A percentile compares a stretch with the other conserved stretches of the same genome.
Conservation (phyloP, 441 rosid species). For the Pelargonium fulgidum region DNA sequence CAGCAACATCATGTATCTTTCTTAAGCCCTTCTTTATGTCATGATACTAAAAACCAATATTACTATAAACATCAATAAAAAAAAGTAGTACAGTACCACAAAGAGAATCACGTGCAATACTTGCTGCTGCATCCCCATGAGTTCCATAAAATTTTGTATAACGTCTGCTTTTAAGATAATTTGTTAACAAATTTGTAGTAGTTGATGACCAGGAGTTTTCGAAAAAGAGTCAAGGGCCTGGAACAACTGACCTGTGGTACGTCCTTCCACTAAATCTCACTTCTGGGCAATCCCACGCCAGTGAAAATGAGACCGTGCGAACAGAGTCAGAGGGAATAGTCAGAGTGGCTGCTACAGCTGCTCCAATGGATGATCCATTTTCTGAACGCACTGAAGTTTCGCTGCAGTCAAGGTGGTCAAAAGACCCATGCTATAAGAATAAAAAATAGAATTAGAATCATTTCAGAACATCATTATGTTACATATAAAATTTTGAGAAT, state of each 20-base stretch:
- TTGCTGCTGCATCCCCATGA: conserved; percentile 66
- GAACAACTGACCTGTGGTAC: conserved; percentile 44
- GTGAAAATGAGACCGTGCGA: conserved; percentile 48
- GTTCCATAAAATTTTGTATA: conserved; percentile 73
- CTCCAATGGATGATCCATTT: conserved; percentile 61
- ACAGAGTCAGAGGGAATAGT: conserved; percentile 49
- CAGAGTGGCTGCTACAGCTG: conserved; percentile 57
- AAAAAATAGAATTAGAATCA: neutral
- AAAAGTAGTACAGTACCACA: conserved; percentile 64
- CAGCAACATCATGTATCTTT: too few species aligned
- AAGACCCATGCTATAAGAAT: conserved; percentile 41
- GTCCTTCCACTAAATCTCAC: conserved; percentile 40
- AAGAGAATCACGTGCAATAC: conserved; percentile 72
- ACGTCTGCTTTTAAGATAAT: too few species aligned
- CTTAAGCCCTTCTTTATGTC: too few species aligned
- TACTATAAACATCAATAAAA: too few species aligned
- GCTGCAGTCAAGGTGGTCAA: conserved; percentile 37
- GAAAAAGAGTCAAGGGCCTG: conserved; percentile 9
- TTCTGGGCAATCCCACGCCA: conserved; percentile 73
- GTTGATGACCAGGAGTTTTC: too few species aligned
- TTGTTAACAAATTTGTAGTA: too few species aligned
- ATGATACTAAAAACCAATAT: too few species aligned
- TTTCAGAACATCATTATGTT: too few species aligned
- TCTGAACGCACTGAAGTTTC: conserved; percentile 34
- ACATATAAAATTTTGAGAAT: too few species aligned